Conservation (phyloP, 495 filamentous ascomycete genomes). For the Hyaloscypha hepaticicola region DNA sequence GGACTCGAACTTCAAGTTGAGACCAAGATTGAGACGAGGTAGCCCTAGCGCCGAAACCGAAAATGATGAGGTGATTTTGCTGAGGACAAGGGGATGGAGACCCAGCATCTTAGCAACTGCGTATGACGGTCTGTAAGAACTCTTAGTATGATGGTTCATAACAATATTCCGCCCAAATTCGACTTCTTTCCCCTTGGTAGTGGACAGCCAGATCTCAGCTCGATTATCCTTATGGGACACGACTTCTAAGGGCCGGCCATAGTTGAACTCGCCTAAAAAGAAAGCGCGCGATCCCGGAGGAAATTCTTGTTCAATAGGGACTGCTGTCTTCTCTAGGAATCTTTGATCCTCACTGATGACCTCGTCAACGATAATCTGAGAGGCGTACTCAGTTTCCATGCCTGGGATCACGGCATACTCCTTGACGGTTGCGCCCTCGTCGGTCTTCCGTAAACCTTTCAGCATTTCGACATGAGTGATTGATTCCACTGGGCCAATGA, state of each 20-base stretch:
- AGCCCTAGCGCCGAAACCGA: conserved; percentile 74
- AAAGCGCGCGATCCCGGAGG: conserved; percentile 78
- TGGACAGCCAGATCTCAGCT: conserved; percentile 72
- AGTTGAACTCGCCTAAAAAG: conserved; percentile 95
- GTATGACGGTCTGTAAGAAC: conserved; percentile 81
- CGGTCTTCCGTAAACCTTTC: conserved; percentile 85
- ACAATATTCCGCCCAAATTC: conserved; percentile 81
- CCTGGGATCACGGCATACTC: conserved; percentile 89
- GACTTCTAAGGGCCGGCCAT: conserved; percentile 85
- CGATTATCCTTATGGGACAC: conserved; percentile 69
- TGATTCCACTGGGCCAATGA: conserved; percentile 84
- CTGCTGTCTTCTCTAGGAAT: conserved; percentile 82
- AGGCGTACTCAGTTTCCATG: conserved; percentile 86
- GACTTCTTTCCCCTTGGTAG: conserved; percentile 64
- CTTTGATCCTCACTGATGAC: conserved; percentile 89
- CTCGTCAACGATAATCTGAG: conserved; percentile 86
- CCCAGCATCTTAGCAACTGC: conserved; percentile 76
- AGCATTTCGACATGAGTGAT: conserved; percentile 90
- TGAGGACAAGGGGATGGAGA: conserved; percentile 82
- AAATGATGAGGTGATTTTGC: conserved; percentile 94
- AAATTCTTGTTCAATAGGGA: conserved; percentile 91
- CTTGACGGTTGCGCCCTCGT: conserved; percentile 88
- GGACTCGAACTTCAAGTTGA: conserved; percentile 96
- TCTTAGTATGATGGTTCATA: conserved; percentile 58
- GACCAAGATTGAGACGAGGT: conserved; percentile 78